Base-by-base conservation (phyloP, 2,329 filamentous ascomycete genomes). In the Colletotrichum melonis region DNA sequence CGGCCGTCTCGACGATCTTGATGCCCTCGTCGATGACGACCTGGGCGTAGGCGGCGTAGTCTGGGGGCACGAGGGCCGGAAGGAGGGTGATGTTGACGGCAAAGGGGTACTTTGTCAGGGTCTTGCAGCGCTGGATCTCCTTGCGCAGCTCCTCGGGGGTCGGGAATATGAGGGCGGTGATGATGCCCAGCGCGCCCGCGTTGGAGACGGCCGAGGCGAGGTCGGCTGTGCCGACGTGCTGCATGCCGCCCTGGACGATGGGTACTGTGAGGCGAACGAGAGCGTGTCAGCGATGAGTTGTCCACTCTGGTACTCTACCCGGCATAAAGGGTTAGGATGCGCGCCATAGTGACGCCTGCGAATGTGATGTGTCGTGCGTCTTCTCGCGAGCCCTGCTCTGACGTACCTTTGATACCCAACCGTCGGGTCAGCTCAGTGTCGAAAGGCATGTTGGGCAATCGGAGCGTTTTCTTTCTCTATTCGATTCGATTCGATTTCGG, bases 11-110 rank as follows among this genome's bases (percentile, higher is more conserved):
- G 77, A 98, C 96, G 74, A 98, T 92, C 76, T 90, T 91, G 84
- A 98, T 88, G 70, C 95, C 95, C 86, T 98, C 95, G 80, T 98
- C 95, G 80, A 99, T 95, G 80, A 97, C 92, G 67, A 95, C 94
- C 84, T 94, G 94, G 32, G 96, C 95, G 85, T 97, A 99, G 74
- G 94, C 96, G 75, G 86, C 90, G 83, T 99, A 99, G 88, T 98
- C 93, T 5, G 97, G 97, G 7, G 97, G 95, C 11, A 95, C 92
- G 78, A 98, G 90, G 69, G 95, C 90, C 32, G 97, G 97, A 58
- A 98, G 92, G 75, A 98, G 92, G 9, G 97, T 99, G 77, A 98
- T 90, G 86, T 99, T 99, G 78, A 98, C 96, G 79, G 89, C 97
- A 83, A 99, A 98, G 22, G 94, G 94, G 76, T 91, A 89, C 75